phyloP scores from a whole-genome alignment of 768 basidiomycete species.

The Pulveroboletus frians region DNA sequence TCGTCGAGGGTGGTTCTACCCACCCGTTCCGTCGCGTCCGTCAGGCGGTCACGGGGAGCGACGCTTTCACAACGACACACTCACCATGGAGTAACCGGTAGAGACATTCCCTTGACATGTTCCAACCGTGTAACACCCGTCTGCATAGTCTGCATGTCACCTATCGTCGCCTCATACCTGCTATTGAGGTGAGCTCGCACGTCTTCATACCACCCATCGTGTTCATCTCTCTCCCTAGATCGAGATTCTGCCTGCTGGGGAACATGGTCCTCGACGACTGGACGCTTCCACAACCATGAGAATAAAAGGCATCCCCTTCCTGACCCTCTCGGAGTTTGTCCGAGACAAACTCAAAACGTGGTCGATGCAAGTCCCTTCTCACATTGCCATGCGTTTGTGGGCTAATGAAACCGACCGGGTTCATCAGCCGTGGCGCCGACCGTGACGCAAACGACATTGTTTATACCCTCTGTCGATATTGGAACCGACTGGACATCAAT shows the following conservation, averaged over 20 bases:
- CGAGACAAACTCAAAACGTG: conserved; percentile 80
- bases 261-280: conserved; percentile 71
- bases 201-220: neutral
- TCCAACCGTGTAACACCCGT: conserved; percentile 8
- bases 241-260: conserved; percentile 78
- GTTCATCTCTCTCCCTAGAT: conserved; percentile 43
- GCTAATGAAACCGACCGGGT: conserved; percentile 7
- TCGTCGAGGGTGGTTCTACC: conserved; percentile 68
- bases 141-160: conserved; percentile 60
- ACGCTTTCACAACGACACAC: conserved; percentile 60
- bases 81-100: conserved; percentile 89
- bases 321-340: conserved; percentile 82
- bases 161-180: conserved; percentile 70
- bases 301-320: conserved; percentile 69
- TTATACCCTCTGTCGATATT: conserved; percentile 66
- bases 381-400: conserved; percentile 6
- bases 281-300: conserved; percentile 63
- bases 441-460: conserved; percentile 74
- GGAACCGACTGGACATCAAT: conserved; percentile 82
- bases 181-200: conserved; percentile 55
- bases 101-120: conserved; percentile 10
- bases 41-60: conserved; percentile 61
- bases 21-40: conserved; percentile 80
- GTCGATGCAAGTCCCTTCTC: conserved; percentile 55
- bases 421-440: conserved; percentile 57